Conservation (phyloP, 495 filamentous ascomycete genomes). For the Ascodesmis nigricans region DNA sequence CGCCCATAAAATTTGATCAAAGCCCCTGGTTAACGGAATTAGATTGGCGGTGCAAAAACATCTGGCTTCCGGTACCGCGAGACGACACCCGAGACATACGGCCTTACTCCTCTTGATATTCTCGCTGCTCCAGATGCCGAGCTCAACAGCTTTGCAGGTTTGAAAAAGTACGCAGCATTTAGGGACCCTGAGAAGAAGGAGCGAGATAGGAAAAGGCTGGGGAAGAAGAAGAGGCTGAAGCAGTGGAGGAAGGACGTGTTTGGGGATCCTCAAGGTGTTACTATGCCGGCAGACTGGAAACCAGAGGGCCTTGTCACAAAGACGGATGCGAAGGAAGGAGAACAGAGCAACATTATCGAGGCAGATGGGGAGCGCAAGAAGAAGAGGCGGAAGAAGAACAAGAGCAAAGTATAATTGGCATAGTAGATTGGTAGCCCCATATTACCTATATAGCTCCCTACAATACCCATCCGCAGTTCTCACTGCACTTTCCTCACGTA, state of each 20-base stretch:
- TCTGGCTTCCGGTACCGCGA: constrained; percentile 73
- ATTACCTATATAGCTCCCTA: too few species aligned
- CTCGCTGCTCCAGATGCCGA: constrained; percentile 66
- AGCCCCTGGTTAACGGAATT: too few species aligned
- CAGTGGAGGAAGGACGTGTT: constrained; percentile 89
- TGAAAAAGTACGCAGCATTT: constrained; percentile 87
- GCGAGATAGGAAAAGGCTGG: constrained; percentile 63
- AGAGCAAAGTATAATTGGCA: constrained; percentile 6
- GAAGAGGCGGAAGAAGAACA: constrained; percentile 22
- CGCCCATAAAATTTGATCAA: background rate
- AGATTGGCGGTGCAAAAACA: constrained; percentile 23
- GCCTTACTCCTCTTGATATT: constrained; percentile 72
- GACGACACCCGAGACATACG: constrained; percentile 73
- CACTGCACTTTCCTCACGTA: too few species aligned
- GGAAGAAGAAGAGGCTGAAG: constrained; percentile 73
- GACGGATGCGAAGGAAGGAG: background rate
- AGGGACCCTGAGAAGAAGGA: constrained; percentile 69
- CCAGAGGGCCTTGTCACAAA: constrained; percentile 5
- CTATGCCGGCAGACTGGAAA: constrained; percentile 20
- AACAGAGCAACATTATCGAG: constrained; percentile 5
- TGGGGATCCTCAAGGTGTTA: constrained; percentile 42
- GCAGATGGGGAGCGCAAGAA: constrained; percentile 19
- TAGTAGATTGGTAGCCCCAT: too few species aligned
- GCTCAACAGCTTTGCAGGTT: constrained; percentile 71
- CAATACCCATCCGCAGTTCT: too few species aligned